Percentiles rank a stretch among this genome's conserved stretches.
These are phyloP conservation scores for Pseudogymnoascus sp. DNA, from an alignment of 2,329 filamentous ascomycete species.

Conservation along the genomic window DNA sequence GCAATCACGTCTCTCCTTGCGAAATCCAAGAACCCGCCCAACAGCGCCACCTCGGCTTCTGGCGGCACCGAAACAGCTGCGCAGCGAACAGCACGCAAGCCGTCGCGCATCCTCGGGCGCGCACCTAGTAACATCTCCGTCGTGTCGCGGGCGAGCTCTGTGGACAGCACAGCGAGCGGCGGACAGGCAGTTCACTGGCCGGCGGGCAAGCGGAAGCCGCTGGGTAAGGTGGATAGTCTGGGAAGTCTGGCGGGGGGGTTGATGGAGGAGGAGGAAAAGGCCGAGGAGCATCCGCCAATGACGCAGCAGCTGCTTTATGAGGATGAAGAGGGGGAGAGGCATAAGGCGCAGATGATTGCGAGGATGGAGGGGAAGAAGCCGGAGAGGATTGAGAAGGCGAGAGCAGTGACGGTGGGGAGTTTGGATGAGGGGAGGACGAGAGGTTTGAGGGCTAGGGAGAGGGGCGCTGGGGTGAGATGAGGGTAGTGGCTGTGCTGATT, in stretches of 20 bases:
- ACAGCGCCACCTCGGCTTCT: background rate
- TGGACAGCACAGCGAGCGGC: conserved; percentile 30
- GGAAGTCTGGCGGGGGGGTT: conserved; percentile 12
- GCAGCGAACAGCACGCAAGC: background rate
- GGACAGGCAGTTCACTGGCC: conserved; percentile 23
- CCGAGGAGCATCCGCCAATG: conserved; percentile 19
- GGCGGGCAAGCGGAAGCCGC: conserved; percentile 11
- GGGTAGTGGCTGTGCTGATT: background rate
- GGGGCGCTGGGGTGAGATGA: background rate
- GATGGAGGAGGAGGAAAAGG: conserved; percentile 10
- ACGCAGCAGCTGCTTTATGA: conserved; percentile 26
- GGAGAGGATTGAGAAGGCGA: conserved; percentile 16
- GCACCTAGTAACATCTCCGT: conserved; percentile 49
- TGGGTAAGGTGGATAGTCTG: conserved; percentile 20
- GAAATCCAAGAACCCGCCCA: conserved; percentile 20
- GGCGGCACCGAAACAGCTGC: conserved; percentile 11
- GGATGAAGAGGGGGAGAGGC: conserved; percentile 25
- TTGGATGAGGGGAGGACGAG: conserved; percentile 10
- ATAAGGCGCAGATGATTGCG: conserved; percentile 22
- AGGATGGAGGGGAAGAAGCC: conserved; percentile 25
- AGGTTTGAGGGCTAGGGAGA: background rate
- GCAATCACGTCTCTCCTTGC: conserved; percentile 25
- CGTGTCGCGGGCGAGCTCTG: conserved; percentile 30
- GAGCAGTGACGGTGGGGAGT: conserved; percentile 18
- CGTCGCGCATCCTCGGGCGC: conserved; percentile 41